A percentile compares a stretch with the other conserved stretches of the same genome.
Evolutionary conservation across 805 yeast species (phyloP).

Genomic region (Teunomyces tritomae): DNA sequence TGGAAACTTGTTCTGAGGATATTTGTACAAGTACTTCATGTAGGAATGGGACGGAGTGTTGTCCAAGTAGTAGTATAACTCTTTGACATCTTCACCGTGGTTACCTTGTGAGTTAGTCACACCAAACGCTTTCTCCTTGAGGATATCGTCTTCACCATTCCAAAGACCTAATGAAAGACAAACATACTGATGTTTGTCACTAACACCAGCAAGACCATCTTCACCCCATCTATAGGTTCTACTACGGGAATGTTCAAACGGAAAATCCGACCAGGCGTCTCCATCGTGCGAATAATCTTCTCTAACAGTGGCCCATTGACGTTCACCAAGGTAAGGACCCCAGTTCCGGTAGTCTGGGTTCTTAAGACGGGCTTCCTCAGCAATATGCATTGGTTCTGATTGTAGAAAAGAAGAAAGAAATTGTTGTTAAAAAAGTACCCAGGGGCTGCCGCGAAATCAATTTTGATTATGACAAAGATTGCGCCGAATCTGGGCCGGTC

Average conservation of each 20-base stretch:
- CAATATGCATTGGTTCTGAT: constrained; percentile 18
- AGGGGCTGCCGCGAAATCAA: background rate
- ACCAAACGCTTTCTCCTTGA: constrained; percentile 86
- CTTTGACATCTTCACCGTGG: constrained; percentile 95
- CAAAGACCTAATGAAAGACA: constrained; percentile 83
- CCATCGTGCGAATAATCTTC: constrained; percentile 87
- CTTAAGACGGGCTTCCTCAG: constrained; percentile 38
- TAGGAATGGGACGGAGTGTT: constrained; percentile 92
- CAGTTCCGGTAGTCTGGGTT: constrained; percentile 44
- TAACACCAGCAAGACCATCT: constrained; percentile 88
- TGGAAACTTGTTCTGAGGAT: constrained; percentile 85
- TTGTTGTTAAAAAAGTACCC: background rate
- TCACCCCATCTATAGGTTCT: constrained; percentile 94
- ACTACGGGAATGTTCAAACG: constrained; percentile 78
- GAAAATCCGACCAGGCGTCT: constrained; percentile 87
- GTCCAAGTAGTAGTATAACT: constrained; percentile 78
- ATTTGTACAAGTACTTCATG: constrained; percentile 87
- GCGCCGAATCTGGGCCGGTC: background rate
- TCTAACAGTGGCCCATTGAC: constrained; percentile 73
- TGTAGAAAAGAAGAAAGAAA: background rate
- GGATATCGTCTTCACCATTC: constrained; percentile 83
- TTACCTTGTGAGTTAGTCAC: constrained; percentile 91
- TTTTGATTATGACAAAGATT: background rate
- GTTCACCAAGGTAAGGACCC: constrained; percentile 89
- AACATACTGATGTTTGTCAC: constrained; percentile 76